Percentiles rank a stretch among this genome's conserved stretches.
Evolutionary conservation across 306 rosid genomes (phyloP).

Genomic region (Sindora glabra): DNA sequence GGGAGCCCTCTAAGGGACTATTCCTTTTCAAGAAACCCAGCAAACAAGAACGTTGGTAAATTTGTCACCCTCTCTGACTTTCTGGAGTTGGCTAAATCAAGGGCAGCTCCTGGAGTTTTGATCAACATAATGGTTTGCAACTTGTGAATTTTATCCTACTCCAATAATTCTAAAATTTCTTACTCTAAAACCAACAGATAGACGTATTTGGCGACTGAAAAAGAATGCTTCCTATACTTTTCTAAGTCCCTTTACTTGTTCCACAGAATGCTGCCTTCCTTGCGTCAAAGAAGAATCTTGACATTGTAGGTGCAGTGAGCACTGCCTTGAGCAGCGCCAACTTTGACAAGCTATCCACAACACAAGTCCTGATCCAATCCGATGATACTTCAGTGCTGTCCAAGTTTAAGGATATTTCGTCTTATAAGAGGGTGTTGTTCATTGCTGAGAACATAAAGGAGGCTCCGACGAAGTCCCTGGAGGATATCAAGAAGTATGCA

Average conservation of each 20-base stretch:
- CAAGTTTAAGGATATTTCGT: conserved; percentile 41
- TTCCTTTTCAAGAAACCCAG: conserved; percentile 59
- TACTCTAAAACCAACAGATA: too few species aligned
- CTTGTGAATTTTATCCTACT: neutral
- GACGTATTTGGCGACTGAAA: too few species aligned
- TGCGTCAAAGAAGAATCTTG: conserved; percentile 71
- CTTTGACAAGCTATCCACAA: conserved; percentile 61
- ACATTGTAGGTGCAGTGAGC: conserved; percentile 46
- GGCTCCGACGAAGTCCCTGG: conserved; percentile 35
- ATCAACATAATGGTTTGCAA: conserved; percentile 45
- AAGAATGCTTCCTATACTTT: too few species aligned
- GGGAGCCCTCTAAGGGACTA: conserved; percentile 16
- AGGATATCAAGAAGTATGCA: conserved; percentile 66
- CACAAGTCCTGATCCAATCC: conserved; percentile 61
- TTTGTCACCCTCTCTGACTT: conserved; percentile 55
- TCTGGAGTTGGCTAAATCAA: conserved; percentile 74
- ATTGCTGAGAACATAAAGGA: conserved; percentile 20
- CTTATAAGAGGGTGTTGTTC: conserved; percentile 44
- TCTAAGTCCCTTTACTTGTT: neutral
- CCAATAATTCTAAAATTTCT: neutral
- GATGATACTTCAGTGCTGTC: conserved; percentile 81
- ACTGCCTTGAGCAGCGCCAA: conserved; percentile 59
- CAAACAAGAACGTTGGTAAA: conserved; percentile 54
- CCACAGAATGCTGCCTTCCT: conserved; percentile 73
- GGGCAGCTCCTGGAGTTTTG: conserved; percentile 60